These are phyloP conservation scores for Cornus suecica DNA, from an alignment of 148 eudicot genomes.

Conservation along the genomic window DNA sequence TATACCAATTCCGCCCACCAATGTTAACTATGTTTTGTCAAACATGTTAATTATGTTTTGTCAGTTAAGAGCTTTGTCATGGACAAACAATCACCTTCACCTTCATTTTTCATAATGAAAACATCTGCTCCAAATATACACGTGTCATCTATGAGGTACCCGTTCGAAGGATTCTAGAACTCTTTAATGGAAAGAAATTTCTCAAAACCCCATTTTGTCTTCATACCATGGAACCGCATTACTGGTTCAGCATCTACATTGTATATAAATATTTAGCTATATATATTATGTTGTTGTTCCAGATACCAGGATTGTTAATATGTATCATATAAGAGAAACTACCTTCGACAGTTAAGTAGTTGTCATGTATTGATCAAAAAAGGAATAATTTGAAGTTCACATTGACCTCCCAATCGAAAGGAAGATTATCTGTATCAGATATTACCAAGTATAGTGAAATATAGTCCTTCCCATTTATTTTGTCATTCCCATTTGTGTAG, in stretches of 20 bases:
- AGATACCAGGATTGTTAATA: background rate
- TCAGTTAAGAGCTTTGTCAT: background rate
- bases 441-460: slow-evolving; percentile 9
- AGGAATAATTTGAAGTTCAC: slow-evolving; percentile 3
- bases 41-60: background rate
- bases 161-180: background rate
- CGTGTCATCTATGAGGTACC: slow-evolving; percentile 3
- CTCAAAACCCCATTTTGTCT: slow-evolving; percentile 1
- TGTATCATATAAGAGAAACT: background rate
- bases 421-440: background rate
- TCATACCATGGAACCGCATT: slow-evolving; percentile 7
- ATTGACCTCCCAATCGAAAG: slow-evolving; percentile 9
- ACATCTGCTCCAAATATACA: background rate
- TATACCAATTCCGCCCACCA: background rate
- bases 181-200: background rate
- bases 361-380: slow-evolving; percentile 4
- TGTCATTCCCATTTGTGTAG: slow-evolving; percentile 7
- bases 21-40: background rate
- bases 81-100: background rate
- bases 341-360: slow-evolving; percentile 8
- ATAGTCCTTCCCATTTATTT: background rate
- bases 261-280: too few relatives aligned
- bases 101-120: background rate
- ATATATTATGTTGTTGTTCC: background rate
- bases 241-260: background rate